Conservation (phyloP, 1,284 basidiomycete genomes). For the Rhizoctonia solani region DNA sequence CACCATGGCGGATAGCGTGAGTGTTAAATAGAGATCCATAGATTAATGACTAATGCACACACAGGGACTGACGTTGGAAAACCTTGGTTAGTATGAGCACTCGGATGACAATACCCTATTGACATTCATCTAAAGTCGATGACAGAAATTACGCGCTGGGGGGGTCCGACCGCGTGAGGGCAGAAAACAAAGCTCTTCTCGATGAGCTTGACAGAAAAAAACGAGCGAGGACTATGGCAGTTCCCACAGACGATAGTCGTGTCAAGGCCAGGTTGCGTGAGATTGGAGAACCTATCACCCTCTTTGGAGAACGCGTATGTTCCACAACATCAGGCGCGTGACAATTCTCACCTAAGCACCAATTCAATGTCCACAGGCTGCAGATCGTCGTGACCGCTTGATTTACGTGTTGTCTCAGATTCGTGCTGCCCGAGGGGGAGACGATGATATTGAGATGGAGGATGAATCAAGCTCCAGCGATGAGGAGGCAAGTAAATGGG, state of each 20-base stretch:
- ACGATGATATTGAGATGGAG: conserved; percentile 66
- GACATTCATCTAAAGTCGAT: conserved; percentile 33
- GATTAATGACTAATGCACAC: neutral
- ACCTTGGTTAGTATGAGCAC: conserved; percentile 30
- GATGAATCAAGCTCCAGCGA: conserved; percentile 70
- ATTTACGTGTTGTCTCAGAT: conserved; percentile 92
- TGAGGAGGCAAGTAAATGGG: conserved; percentile 63
- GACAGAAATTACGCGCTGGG: conserved; percentile 38
- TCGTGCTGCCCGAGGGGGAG: conserved; percentile 74
- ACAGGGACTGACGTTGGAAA: conserved; percentile 37
- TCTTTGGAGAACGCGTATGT: conserved; percentile 95
- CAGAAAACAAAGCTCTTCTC: conserved; percentile 71
- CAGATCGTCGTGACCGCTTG: conserved; percentile 89
- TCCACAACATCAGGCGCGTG: neutral
- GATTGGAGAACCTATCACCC: conserved; percentile 93
- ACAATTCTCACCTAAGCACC: conserved; percentile 4
- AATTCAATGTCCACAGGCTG: conserved; percentile 61
- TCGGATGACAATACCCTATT: neutral
- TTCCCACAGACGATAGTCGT: conserved; percentile 94
- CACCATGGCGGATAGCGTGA: conserved; percentile 23
- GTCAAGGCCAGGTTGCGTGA: conserved; percentile 88
- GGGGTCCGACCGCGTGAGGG: conserved; percentile 47
- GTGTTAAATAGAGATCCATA: neutral
- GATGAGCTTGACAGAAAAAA: conserved; percentile 96
- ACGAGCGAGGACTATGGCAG: conserved; percentile 88